Evolutionary conservation across 2,329 filamentous ascomycete genomes (phyloP), one percentile per base, ranked within the genome.

Genomic region (Ophiostoma sp.): DNA sequence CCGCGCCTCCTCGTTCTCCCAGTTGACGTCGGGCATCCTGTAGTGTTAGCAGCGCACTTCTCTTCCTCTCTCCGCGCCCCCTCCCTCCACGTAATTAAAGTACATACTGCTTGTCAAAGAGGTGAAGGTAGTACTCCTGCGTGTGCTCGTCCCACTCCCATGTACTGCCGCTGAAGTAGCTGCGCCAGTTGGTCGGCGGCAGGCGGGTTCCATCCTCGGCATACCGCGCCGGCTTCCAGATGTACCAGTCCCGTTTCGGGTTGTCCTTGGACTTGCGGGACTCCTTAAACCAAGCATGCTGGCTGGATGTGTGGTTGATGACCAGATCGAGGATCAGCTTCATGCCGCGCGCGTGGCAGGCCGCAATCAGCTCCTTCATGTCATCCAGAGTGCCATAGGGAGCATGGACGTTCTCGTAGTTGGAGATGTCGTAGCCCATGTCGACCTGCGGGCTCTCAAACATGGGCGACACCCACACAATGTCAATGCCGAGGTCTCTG

Each of bases 1-100:
- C 20, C 91, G 85, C 0, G 90, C 86, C 11, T 85, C 86, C 0
- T 83, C 82, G 71, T 89, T 90, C 76, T 94, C 90, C 91, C 91
- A 95, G 79, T 95, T 95, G n/a, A 95, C 83, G 75, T 95, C 92
- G 0, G 92, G 92, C 77, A 94, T 92, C 73, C 91, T 71, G 33
- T 2, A 10, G 33, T 31, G 67, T 71, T 31, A 70, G 35, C 6
- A 68, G 52, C 11, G 20, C 52, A 54, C 20, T 6, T 15, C 39
- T 15, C 10, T 41, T 3, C 13, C 36, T 11, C 10, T 39, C 36
- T 39, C 36, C 1, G 7, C 7, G 36, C 36, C 2, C 10, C 36
- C 10, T 39, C 36, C 10, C 36, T 39, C 36, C 10, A 39, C 36
- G 6, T 39, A 8, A 39, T 39, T 8, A 3, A 11, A 60, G 10